Evolutionary conservation across 495 filamentous ascomycete genomes (phyloP), one percentile per base, ranked within the genome.

Genomic region (Trichoderma gamsii): DNA sequence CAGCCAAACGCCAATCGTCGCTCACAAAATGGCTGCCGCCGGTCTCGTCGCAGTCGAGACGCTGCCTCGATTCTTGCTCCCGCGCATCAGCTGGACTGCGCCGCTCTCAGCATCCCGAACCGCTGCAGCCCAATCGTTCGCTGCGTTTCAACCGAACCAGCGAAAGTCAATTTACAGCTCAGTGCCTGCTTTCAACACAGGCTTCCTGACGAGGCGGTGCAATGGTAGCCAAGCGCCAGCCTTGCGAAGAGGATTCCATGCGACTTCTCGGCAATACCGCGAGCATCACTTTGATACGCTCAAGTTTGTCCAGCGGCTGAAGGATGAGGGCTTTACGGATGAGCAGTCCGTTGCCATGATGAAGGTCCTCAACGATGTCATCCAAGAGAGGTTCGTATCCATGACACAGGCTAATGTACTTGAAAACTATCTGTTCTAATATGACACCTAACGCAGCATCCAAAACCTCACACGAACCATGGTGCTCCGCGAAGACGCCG

Each of bases 281-380:
- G 93, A 97, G 74, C 95, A 99, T 78, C 95, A 99, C 77, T 99
- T 99, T 71, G 95, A 99, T 79, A 99, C 95, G 0, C 83, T 99
- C 67, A 97, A 96, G 79, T 97, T 98, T 76, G 94, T 98, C 16
- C 89, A 97, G 77, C 87, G 92, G 49, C 85, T 99, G 9, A 86
- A 92, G 74, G 85, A 85, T 69, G 95, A 99, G 74, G 96, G 96
- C 0, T 97, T 99, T 76, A 96, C 91, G 29, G 95, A 98, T 76
- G 90, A 95, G 71, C 95, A 99, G 75, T 87, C 92, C 8, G 92
- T 93, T 6, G 95, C 95, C 25, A 91, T 97, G 91, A 97, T 99
- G 95, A 90, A 90, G 72, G 92, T 98, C 5, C 83, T 99, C 23
- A 93, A 92, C 77, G 93, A 98, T 78, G 93, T 98, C 44, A 97